These are phyloP conservation scores for Lobosporangium transversale DNA, from an alignment of 192 early-diverging fungal species.

Conservation along the genomic window DNA sequence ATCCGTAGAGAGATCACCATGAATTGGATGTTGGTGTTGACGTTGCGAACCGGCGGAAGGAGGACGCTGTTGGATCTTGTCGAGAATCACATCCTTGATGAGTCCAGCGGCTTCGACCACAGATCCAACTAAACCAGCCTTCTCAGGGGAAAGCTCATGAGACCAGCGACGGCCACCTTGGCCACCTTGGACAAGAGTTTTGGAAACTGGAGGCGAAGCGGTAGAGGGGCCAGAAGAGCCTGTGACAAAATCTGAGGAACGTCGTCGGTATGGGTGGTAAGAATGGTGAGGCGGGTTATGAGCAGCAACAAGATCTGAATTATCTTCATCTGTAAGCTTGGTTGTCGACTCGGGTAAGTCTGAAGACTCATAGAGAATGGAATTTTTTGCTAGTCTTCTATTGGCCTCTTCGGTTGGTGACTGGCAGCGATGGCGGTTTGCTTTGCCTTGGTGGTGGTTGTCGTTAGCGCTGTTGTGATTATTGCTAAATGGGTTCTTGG, in stretches of 20 bases:
- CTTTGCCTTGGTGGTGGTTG: constrained; percentile 2
- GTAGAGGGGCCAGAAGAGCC: too few relatives aligned
- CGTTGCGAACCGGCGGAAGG: background rate
- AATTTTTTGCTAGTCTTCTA: constrained; percentile 26
- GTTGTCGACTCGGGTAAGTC: constrained; percentile 10
- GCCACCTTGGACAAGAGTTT: constrained; percentile 31
- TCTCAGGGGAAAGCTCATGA: constrained; percentile 47
- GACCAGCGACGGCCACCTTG: constrained; percentile 44
- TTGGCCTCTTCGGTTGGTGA: constrained; percentile 2
- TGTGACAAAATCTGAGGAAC: background rate
- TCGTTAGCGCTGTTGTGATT: background rate
- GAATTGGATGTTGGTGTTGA: background rate
- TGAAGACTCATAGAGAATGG: constrained; percentile 47
- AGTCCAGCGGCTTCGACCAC: constrained; percentile 26
- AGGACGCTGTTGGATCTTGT: constrained; percentile 36
- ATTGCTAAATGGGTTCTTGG: constrained; percentile 4
- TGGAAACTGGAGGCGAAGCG: too few relatives aligned
- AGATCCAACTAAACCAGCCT: constrained; percentile 34
- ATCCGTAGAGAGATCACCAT: background rate
- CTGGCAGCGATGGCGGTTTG: background rate
- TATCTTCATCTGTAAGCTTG: constrained; percentile 2
- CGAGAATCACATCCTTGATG: constrained; percentile 41
- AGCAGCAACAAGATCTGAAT: background rate
- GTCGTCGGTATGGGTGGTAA: background rate
- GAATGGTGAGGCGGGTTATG: background rate